Evolutionary conservation across 768 basidiomycete genomes (phyloP).

Genomic region (Dacryopinax primogenitus): DNA sequence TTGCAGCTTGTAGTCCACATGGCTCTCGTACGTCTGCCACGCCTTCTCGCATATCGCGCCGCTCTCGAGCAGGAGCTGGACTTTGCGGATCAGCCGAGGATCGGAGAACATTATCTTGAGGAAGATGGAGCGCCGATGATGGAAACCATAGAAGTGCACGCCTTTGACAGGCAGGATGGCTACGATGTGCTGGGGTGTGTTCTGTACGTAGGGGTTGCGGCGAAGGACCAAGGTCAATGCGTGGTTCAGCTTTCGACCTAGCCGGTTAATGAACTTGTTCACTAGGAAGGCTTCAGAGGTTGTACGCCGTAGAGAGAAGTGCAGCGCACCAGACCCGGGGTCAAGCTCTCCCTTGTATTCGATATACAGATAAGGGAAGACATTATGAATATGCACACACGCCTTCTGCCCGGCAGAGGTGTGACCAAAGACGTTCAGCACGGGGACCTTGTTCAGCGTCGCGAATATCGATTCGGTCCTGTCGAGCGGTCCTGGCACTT

Average conservation of each 20-base stretch:
- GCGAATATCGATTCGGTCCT: constrained; percentile 20
- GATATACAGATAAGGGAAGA: constrained; percentile 86
- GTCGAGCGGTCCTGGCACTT: constrained; percentile 20
- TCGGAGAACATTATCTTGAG: constrained; percentile 72
- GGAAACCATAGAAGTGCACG: constrained; percentile 92
- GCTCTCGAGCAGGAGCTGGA: constrained; percentile 63
- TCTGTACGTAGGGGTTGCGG: constrained; percentile 44
- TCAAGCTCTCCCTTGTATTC: constrained; percentile 62
- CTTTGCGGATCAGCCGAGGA: constrained; percentile 54
- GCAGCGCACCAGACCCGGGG: constrained; percentile 45
- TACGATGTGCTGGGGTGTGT: constrained; percentile 34
- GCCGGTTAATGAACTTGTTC: constrained; percentile 50
- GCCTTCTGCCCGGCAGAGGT: constrained; percentile 65
- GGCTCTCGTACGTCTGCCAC: constrained; percentile 76
- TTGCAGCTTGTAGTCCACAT: constrained; percentile 76
- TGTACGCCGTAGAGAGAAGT: not conserved
- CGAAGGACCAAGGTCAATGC: constrained; percentile 74
- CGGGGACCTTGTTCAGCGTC: constrained; percentile 51
- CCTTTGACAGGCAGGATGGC: constrained; percentile 81
- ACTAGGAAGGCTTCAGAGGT: constrained; percentile 36
- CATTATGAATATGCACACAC: constrained; percentile 84
- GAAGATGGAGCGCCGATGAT: constrained; percentile 69
- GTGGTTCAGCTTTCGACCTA: constrained; percentile 67
- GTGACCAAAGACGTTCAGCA: constrained; percentile 75
- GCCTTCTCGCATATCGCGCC: constrained; percentile 69